Percentiles rank a stretch among this genome's conserved stretches.
These are phyloP conservation scores for Boletus pseudo-olivaceus DNA, from an alignment of 768 basidiomycete genomes.

Conservation along the genomic window DNA sequence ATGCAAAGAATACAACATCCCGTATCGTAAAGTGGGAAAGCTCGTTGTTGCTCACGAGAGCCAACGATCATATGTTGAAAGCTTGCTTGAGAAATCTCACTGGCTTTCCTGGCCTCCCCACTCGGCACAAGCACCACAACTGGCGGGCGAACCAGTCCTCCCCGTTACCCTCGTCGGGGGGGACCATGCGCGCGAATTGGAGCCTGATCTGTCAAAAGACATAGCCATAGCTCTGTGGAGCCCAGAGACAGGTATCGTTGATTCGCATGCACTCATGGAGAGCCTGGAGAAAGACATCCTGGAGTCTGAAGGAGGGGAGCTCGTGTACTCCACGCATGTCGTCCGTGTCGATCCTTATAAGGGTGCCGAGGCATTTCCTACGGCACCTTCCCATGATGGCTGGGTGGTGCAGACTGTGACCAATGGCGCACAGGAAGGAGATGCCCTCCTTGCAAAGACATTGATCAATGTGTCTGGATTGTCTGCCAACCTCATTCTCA, in stretches of 20 bases:
- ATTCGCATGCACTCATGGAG: constrained; percentile 82
- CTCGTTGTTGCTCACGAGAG: constrained; percentile 76
- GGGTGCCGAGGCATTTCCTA: constrained; percentile 19
- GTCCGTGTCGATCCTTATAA: constrained; percentile 77
- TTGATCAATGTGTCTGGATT: constrained; percentile 84
- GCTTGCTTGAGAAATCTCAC: constrained; percentile 61
- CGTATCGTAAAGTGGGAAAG: constrained; percentile 76
- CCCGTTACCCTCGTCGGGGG: constrained; percentile 69
- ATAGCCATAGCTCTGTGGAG: constrained; percentile 77
- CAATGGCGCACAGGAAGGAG: constrained; percentile 43
- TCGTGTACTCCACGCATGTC: constrained; percentile 77
- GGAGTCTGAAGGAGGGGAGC: constrained; percentile 62
- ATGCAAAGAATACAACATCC: constrained; percentile 61
- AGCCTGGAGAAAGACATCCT: constrained; percentile 78
- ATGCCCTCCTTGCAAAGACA: constrained; percentile 68
- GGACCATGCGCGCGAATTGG: constrained; percentile 64
- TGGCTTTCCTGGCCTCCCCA: constrained; percentile 49
- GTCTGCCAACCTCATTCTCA: constrained; percentile 65
- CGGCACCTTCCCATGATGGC: constrained; percentile 47
- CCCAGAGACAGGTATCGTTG: constrained; percentile 86
- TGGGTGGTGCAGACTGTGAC: constrained; percentile 88
- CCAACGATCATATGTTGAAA: constrained; percentile 68
- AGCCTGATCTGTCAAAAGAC: constrained; percentile 74
- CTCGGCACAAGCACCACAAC: constrained; percentile 25
- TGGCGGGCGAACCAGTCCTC: constrained; percentile 37